phyloP scores from a whole-genome alignment of 345 rosid species.

The Syzygium aqueum region DNA sequence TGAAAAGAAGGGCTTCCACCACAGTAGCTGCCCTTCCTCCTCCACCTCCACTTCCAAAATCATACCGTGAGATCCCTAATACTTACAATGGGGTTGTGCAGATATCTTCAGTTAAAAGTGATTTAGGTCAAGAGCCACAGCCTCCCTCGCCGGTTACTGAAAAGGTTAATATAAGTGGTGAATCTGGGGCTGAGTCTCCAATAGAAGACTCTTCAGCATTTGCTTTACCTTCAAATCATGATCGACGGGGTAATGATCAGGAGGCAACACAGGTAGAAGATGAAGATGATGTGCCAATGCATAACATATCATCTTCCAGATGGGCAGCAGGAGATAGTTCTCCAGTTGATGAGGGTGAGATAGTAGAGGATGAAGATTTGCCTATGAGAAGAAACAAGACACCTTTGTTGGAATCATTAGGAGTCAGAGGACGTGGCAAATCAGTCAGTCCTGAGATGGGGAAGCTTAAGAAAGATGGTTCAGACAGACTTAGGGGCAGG shows the following conservation, averaged over 20 bases:
- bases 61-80: slow-evolving; percentile 31
- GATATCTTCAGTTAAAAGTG: slow-evolving; percentile 27
- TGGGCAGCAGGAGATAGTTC: slow-evolving; percentile 92
- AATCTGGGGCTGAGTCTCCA: slow-evolving; percentile 23
- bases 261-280: slow-evolving; percentile 45
- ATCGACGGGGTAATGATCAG: slow-evolving; percentile 18
- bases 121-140: slow-evolving; percentile 8
- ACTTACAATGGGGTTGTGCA: slow-evolving; percentile 28
- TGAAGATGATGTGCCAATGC: slow-evolving; percentile 66
- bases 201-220: slow-evolving; percentile 7
- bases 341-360: slow-evolving; percentile 86
- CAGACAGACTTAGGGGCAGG: slow-evolving; percentile 41
- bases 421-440: slow-evolving; percentile 25
- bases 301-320: slow-evolving; percentile 88
- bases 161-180: slow-evolving; percentile 13
- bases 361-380: slow-evolving; percentile 54
- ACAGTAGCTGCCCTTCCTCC: slow-evolving; percentile 37
- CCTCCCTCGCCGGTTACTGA: slow-evolving; percentile 20
- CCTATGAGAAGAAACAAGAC: slow-evolving; percentile 59
- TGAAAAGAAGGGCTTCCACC: slow-evolving; percentile 27
- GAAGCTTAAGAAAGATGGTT: slow-evolving; percentile 45
- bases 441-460: slow-evolving; percentile 58
- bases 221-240: slow-evolving; percentile 30
- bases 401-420: slow-evolving; percentile 24
- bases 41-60: slow-evolving; percentile 45